Conservation (phyloP, 2,329 filamentous ascomycete genomes). For the Talaromyces islandicus region DNA sequence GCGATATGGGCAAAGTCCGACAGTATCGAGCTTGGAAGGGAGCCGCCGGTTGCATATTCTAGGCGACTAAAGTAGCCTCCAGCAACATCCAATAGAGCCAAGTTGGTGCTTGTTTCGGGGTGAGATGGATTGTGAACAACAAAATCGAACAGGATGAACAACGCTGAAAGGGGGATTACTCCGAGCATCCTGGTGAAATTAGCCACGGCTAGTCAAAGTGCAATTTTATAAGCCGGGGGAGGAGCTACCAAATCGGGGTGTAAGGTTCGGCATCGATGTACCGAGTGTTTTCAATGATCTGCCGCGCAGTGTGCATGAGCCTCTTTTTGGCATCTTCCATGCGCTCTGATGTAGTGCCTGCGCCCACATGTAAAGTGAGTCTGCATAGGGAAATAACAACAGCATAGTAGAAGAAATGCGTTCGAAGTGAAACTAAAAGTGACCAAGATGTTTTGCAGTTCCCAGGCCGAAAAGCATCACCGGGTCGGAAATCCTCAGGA, state of each 20-base stretch:
- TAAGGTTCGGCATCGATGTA: conserved; percentile 29
- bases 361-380: conserved; percentile 21
- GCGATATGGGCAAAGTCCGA: conserved; percentile 39
- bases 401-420: conserved; percentile 26
- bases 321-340: conserved; percentile 16
- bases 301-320: conserved; percentile 25
- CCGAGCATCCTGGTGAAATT: conserved; percentile 20
- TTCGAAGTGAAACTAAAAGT: conserved; percentile 19
- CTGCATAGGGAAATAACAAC: conserved; percentile 26
- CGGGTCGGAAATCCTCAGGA: conserved; percentile 25
- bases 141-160: conserved; percentile 40
- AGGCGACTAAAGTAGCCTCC: conserved; percentile 40
- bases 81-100: conserved; percentile 37
- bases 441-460: conserved; percentile 10
- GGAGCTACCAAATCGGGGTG: conserved; percentile 26
- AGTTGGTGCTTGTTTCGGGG: conserved; percentile 29
- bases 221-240: neutral
- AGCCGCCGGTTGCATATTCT: conserved; percentile 31
- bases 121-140: conserved; percentile 34
- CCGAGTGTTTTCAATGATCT: conserved; percentile 27
- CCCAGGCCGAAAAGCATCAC: conserved; percentile 10
- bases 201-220: neutral
- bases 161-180: conserved; percentile 30
- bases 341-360: conserved; percentile 9
- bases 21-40: conserved; percentile 31